Conservation (phyloP, 306 rosid genomes). For the Pueraria montana region DNA sequence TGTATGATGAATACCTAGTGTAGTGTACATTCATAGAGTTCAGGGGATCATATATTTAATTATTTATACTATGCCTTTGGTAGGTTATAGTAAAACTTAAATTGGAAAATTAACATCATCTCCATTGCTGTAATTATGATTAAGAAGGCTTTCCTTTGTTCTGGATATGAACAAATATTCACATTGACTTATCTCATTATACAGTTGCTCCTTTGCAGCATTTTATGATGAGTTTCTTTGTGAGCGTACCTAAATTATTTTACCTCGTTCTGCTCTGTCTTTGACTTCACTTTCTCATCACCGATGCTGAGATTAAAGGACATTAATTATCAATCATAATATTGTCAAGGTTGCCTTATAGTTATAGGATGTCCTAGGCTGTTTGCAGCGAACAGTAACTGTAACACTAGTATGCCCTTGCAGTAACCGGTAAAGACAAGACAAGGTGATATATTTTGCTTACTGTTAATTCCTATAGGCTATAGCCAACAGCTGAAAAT, state of each 20-base stretch:
- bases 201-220: slow-evolving; percentile 2
- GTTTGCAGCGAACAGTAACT: no score
- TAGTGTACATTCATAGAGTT: slow-evolving; percentile 17
- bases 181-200: slow-evolving; percentile 15
- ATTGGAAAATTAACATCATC: not conserved
- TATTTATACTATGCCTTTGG: not conserved
- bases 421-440: not conserved
- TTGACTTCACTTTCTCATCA: not conserved
- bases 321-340: not conserved
- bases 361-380: not conserved
- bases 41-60: slow-evolving; percentile 26
- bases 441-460: not conserved
- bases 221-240: slow-evolving; percentile 1
- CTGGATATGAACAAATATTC: slow-evolving; percentile 24
- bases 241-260: slow-evolving; percentile 1
- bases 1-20: slow-evolving; percentile 31
- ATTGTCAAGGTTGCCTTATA: not conserved
- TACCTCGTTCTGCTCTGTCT: not conserved
- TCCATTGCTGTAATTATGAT: slow-evolving; percentile 22
- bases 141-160: slow-evolving; percentile 14
- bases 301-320: slow-evolving; percentile 3
- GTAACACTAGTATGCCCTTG: not conserved
- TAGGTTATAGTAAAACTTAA: not conserved
- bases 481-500: not conserved
- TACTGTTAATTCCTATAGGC: not conserved